phyloP scores from a whole-genome alignment of 139 green algal species.

The Coccomyxa sp. region DNA sequence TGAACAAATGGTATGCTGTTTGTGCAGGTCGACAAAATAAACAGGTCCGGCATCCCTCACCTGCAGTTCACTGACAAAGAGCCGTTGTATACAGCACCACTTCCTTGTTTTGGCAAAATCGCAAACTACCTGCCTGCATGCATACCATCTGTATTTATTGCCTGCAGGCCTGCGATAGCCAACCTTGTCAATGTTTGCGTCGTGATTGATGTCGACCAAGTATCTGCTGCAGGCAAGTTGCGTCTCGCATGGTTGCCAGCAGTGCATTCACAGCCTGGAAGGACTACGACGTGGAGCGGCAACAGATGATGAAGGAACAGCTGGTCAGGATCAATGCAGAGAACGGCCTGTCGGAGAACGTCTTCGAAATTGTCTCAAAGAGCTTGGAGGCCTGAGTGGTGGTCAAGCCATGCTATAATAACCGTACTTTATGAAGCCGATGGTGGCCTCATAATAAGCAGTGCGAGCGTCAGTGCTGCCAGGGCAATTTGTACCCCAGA shows the following conservation, averaged over 20 bases:
- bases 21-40: constrained; percentile 70
- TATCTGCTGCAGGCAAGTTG: constrained; percentile 61
- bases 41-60: constrained; percentile 22
- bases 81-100: too few species aligned
- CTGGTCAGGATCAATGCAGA: constrained; percentile 74
- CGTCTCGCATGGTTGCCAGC: constrained; percentile 64
- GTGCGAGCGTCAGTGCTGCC: too few species aligned
- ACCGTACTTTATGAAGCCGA: too few species aligned
- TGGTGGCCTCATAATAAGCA: too few species aligned
- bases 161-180: too few species aligned
- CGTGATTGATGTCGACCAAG: too few species aligned
- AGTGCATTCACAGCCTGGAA: constrained; percentile 79
- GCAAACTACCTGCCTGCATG: too few species aligned
- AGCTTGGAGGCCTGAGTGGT: constrained; percentile 33
- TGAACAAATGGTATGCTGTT: not conserved
- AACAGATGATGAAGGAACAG: constrained; percentile 79
- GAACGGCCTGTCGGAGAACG: constrained; percentile 80
- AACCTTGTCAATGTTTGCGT: too few species aligned
- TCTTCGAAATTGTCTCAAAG: constrained; percentile 93
- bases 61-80: too few species aligned
- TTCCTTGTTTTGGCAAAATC: too few species aligned
- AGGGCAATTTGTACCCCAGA: not conserved
- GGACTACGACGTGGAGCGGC: constrained; percentile 77
- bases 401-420: too few species aligned
- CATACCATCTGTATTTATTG: too few species aligned